Evolutionary conservation across 2,329 filamentous ascomycete genomes (phyloP).

Genomic region (Trichophyton benhamiae): DNA sequence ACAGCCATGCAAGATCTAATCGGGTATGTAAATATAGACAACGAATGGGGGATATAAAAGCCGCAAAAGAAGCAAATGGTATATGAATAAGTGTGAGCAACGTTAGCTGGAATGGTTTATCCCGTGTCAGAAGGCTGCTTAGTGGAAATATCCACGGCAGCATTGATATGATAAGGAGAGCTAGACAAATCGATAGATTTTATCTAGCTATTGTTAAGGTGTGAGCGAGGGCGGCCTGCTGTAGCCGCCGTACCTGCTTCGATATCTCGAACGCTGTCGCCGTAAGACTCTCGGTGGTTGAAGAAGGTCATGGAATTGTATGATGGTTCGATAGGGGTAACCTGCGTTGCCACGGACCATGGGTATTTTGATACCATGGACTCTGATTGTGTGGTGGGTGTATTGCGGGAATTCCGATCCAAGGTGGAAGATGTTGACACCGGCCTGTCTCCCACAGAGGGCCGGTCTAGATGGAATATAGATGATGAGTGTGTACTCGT

Average conservation of each 20-base stretch:
- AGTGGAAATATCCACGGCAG: not conserved
- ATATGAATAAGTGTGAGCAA: not conserved
- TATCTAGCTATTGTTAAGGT: not conserved
- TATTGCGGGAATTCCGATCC: not conserved
- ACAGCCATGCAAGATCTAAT: not conserved
- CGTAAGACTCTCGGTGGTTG: slow-evolving; percentile 4
- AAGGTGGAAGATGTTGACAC: not conserved
- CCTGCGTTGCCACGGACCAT: slow-evolving; percentile 11
- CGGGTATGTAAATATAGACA: not conserved
- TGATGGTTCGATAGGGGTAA: slow-evolving; percentile 8
- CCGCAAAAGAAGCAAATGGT: not conserved
- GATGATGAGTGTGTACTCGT: slow-evolving; percentile 6
- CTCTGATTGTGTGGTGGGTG: not conserved
- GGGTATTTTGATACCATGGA: slow-evolving; percentile 10
- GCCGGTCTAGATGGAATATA: slow-evolving; percentile 2
- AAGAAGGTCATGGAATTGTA: slow-evolving; percentile 5
- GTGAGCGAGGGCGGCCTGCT: slow-evolving; percentile 7
- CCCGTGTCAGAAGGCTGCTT: not conserved
- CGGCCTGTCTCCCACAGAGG: not conserved
- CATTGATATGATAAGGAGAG: not conserved
- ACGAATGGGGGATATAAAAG: not conserved
- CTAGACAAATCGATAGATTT: not conserved
- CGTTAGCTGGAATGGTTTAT: not conserved
- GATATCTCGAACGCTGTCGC: not conserved
- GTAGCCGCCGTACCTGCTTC: slow-evolving; percentile 9